Evolutionary conservation across 1,284 basidiomycete species (phyloP), one percentile per base, ranked within the genome.

Genomic region (Tilletia setariae): DNA sequence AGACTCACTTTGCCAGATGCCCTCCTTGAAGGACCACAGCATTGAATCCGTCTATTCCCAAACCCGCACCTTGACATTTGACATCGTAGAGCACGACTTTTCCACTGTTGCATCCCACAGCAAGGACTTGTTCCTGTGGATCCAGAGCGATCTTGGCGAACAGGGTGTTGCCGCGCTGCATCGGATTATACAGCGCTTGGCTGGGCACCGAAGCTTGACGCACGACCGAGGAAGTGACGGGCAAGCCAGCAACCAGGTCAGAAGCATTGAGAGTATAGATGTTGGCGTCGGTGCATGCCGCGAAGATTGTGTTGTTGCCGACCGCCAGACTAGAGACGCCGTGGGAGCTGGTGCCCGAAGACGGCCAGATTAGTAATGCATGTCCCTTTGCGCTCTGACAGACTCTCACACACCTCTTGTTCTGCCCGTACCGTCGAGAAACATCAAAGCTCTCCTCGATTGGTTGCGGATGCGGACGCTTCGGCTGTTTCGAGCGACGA

Each of bases 51-150:
- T 44, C 62, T 19, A 44, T n/a, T 16, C 66, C 66, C 40, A 32
- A 44, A 40, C 56, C 35, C 4, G 11, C 51, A 30, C 64, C 64
- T 28, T 28, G 21, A 32, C 51, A 8, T 30, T 40, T 32, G 2
- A 61, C 53, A 53, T 82, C 79, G 78, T 79, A 82, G n/a, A 82
- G 64, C 19, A 76, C 73, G 1, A 80, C 68, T 44, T 75, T 70
- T 15, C 80, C 80, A 16, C 74, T 74, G 40, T 78, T 76, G 68
- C 80, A 82, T 0, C 78, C 80, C 2, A 82, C 67, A 11, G 80
- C 80, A 6, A 82, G 70, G 21, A 74, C 75, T 2, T 74, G 70
- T 30, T 79, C 79, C 42, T 81, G 70, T 7, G 67, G 51, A 66
- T 74, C 70, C 43, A 82, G 71, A 21, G 78, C 72, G 72, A 79